These are phyloP conservation scores for Penicillium dipodomyicola DNA, from an alignment of 495 filamentous ascomycete species.

Conservation along the genomic window DNA sequence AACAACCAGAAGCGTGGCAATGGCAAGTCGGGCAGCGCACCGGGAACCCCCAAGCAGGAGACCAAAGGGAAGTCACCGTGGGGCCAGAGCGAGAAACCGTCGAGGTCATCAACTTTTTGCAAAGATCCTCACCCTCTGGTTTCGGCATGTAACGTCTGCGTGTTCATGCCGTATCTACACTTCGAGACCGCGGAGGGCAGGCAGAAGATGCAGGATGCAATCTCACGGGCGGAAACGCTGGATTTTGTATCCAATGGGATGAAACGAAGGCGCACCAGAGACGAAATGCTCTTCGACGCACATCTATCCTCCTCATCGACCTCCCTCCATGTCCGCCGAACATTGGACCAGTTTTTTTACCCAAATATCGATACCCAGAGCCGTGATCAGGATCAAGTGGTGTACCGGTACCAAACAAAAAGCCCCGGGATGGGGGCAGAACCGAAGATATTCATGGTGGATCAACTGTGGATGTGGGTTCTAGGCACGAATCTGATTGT, in stretches of 20 bases:
- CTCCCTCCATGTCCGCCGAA: conserved; percentile 63
- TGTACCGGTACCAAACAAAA: conserved; percentile 60
- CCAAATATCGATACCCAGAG: conserved; percentile 66
- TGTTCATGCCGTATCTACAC: conserved; percentile 69
- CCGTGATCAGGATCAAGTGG: conserved; percentile 68
- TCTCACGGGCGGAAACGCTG: conserved; percentile 46
- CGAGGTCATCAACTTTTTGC: conserved; percentile 25
- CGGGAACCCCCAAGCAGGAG: conserved; percentile 36
- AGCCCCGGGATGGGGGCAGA: conserved; percentile 41
- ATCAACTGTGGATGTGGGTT: conserved; percentile 73
- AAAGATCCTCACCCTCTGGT: conserved; percentile 29
- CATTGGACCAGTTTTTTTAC: conserved; percentile 70
- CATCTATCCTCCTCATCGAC: conserved; percentile 54
- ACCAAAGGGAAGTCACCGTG: conserved; percentile 36
- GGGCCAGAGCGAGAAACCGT: conserved; percentile 24
- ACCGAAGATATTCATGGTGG: conserved; percentile 72
- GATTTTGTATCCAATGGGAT: conserved; percentile 26
- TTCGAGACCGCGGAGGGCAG: conserved; percentile 60
- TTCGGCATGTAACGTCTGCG: conserved; percentile 49
- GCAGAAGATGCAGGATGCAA: conserved; percentile 58
- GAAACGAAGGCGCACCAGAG: conserved; percentile 40
- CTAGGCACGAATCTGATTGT: conserved; percentile 63
- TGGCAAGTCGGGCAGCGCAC: conserved; percentile 37
- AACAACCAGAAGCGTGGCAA: conserved; percentile 40
- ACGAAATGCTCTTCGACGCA: conserved; percentile 63